These are phyloP conservation scores for Cryptococcus amylolentus DNA, from an alignment of 1,284 basidiomycete species.

Conservation along the genomic window DNA sequence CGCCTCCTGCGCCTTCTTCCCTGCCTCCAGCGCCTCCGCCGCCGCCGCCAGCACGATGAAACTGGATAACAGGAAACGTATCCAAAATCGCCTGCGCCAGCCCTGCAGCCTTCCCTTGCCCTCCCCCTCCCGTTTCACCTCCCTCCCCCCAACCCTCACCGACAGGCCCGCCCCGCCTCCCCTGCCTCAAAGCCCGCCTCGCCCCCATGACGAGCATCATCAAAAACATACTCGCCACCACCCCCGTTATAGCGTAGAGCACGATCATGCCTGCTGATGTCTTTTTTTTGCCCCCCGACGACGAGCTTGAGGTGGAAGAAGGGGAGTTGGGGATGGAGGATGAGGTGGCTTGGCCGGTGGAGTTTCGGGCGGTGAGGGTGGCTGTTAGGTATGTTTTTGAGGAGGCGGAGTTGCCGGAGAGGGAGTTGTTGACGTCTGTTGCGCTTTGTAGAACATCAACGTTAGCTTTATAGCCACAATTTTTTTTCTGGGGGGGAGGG, in stretches of 20 bases:
- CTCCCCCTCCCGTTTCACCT: constrained; percentile 49
- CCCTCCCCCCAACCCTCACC: constrained; percentile 58
- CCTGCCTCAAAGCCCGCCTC: constrained; percentile 77
- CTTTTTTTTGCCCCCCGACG: constrained; percentile 15
- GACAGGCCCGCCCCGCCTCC: constrained; percentile 58
- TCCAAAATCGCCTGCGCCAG: constrained; percentile 85
- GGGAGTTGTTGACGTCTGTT: constrained; percentile 54
- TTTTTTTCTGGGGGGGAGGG: constrained; percentile 50
- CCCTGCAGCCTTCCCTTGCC: constrained; percentile 70
- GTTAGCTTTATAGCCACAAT: constrained; percentile 1
- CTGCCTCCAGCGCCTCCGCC: constrained; percentile 8
- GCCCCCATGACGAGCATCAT: constrained; percentile 76
- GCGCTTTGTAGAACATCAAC: constrained; percentile 16
- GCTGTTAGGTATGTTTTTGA: constrained; percentile 63
- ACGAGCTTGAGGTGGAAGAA: constrained; percentile 5
- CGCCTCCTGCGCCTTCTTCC: not conserved
- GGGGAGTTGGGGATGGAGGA: constrained; percentile 20
- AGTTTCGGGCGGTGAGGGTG: constrained; percentile 64
- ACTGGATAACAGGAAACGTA: constrained; percentile 89
- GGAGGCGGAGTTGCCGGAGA: constrained; percentile 47
- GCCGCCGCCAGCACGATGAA: constrained; percentile 51
- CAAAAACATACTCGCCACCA: constrained; percentile 74
- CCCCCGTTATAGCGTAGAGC: constrained; percentile 79
- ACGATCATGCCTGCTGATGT: constrained; percentile 59
- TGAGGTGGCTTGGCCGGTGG: constrained; percentile 51